Conservation (phyloP, 108 stramenopile species). For the Nannochloropsis salina region DNA sequence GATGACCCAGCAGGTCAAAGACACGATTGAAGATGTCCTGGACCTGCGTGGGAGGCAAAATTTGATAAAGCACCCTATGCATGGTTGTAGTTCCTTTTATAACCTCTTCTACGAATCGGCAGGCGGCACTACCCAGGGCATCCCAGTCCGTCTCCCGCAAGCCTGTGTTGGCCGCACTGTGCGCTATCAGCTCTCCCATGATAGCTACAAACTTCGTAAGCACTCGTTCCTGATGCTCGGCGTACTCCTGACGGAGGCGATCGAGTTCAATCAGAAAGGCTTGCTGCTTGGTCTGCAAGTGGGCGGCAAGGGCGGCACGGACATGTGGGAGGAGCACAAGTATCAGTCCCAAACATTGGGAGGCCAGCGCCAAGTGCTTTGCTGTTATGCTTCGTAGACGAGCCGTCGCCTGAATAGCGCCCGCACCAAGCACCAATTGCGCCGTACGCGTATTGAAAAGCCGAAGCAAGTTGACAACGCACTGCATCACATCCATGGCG, state of each 20-base stretch:
- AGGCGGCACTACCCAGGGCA: constrained; percentile 47
- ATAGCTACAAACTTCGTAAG: constrained; percentile 89
- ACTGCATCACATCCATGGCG: constrained; percentile 72
- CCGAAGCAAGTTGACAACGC: constrained; percentile 74
- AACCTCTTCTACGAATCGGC: constrained; percentile 75
- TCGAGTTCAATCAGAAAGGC: constrained; percentile 76
- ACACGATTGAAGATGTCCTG: constrained; percentile 86
- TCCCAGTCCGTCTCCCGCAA: constrained; percentile 66
- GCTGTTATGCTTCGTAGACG: constrained; percentile 83
- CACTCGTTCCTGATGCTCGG: constrained; percentile 74
- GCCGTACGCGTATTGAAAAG: constrained; percentile 84
- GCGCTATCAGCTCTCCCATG: constrained; percentile 80
- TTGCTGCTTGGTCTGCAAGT: constrained; percentile 82
- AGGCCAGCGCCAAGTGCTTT: constrained; percentile 83
- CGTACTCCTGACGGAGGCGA: constrained; percentile 75
- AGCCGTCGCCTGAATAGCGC: constrained; percentile 81
- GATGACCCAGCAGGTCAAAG: constrained; percentile 70
- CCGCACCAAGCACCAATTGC: constrained; percentile 82
- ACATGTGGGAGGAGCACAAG: constrained; percentile 77
- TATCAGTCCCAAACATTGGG: constrained; percentile 77
- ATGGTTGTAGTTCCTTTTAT: constrained; percentile 73
- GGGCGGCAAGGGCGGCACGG: constrained; percentile 81
- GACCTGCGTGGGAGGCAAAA: constrained; percentile 81
- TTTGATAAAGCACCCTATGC: constrained; percentile 78
- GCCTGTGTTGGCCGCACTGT: constrained; percentile 61